Conservation (phyloP, 2,329 filamentous ascomycete genomes). For the Harringtonia aguacate region DNA sequence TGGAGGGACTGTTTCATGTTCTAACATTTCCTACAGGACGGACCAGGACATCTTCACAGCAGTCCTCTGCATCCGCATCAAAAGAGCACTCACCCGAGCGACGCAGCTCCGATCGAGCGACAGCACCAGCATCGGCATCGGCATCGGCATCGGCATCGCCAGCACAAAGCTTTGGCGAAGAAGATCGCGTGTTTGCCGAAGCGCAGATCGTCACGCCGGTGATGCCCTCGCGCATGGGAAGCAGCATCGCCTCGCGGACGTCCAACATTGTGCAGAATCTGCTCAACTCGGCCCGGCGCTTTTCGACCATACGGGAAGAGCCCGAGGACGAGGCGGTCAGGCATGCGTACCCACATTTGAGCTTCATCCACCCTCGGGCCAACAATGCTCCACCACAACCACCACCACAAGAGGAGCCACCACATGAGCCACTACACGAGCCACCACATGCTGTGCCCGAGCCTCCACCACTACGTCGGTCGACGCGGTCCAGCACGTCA, state of each 20-base stretch:
- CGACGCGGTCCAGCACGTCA: too few relatives aligned
- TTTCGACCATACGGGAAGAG: conserved; percentile 1
- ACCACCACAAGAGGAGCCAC: too few relatives aligned
- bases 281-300: conserved; percentile 9
- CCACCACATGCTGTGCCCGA: too few relatives aligned
- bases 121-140: background rate
- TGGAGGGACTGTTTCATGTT: too few relatives aligned
- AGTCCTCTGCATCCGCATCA: too few relatives aligned
- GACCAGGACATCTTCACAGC: too few relatives aligned
- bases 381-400: background rate
- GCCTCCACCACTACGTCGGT: too few relatives aligned
- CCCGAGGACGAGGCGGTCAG: conserved; percentile 8
- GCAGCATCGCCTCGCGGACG: conserved; percentile 5
- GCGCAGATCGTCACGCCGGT: conserved; percentile 20
- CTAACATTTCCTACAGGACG: too few relatives aligned
- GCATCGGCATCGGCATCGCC: conserved; percentile 2
- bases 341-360: conserved; percentile 10
- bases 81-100: too few relatives aligned
- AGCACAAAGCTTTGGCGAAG: conserved; percentile 22
- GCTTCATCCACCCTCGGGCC: conserved; percentile 9
- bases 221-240: conserved; percentile 1
- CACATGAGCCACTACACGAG: too few relatives aligned
- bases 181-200: conserved; percentile 22
- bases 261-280: conserved; percentile 10
- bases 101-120: background rate